A percentile compares a stretch with the other conserved stretches of the same genome.
Evolutionary conservation across 2,329 filamentous ascomycete genomes (phyloP).

Genomic region (Ophiosphaerella korrae): DNA sequence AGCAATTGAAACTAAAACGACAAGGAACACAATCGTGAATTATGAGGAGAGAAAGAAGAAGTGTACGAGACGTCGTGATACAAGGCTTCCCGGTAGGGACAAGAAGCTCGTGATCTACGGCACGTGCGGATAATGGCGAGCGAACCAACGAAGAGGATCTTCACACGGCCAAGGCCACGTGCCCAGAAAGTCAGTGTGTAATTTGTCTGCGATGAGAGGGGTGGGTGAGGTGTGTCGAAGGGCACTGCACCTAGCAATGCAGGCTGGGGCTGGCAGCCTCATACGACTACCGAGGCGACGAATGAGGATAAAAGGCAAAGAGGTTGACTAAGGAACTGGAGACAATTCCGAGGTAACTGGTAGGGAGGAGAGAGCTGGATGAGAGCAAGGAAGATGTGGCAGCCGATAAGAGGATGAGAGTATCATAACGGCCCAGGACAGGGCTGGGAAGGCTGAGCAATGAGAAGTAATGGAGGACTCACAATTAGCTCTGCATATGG

Average conservation of each 20-base stretch:
- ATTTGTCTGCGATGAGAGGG: constrained; percentile 6
- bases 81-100: neutral
- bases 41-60: constrained; percentile 11
- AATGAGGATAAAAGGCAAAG: constrained; percentile 12
- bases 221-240: constrained; percentile 14
- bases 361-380: constrained; percentile 14
- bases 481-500: constrained; percentile 81
- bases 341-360: constrained; percentile 7
- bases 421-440: constrained; percentile 11
- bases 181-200: constrained; percentile 13
- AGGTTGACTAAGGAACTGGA: constrained; percentile 10
- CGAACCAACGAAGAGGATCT: constrained; percentile 6
- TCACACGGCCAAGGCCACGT: constrained; percentile 10
- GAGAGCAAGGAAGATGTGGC: constrained; percentile 34
- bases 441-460: constrained; percentile 21
- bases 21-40: constrained; percentile 2
- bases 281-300: constrained; percentile 16
- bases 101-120: constrained; percentile 4
- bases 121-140: constrained; percentile 17
- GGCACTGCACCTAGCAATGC: constrained; percentile 24
- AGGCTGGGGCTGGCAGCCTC: constrained; percentile 23
- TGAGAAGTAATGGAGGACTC: constrained; percentile 52
- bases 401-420: constrained; percentile 33
- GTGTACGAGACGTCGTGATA: constrained; percentile 3
- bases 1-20: constrained; percentile 12